Evolutionary conservation across 2,329 filamentous ascomycete genomes (phyloP).

Genomic region (Alternaria brassicae): DNA sequence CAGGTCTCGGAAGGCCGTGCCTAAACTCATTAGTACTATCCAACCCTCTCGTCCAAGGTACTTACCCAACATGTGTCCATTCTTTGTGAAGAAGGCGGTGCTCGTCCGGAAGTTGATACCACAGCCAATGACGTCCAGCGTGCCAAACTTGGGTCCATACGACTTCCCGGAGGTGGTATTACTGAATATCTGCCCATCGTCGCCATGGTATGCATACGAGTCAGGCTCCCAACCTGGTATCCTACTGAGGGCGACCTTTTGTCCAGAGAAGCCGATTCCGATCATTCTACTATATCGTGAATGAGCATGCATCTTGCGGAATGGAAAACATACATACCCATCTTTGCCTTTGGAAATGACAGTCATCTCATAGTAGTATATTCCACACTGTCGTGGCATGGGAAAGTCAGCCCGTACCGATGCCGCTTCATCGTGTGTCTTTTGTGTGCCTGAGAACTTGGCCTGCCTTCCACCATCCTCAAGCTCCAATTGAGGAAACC

Average conservation of each 20-base stretch:
- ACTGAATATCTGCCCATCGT: conserved; percentile 69
- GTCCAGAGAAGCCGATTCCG: conserved; percentile 67
- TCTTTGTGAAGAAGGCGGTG: conserved; percentile 70
- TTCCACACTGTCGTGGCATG: conserved; percentile 88
- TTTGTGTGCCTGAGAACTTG: conserved; percentile 62
- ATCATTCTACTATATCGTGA: conserved; percentile 50
- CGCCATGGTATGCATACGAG: conserved; percentile 71
- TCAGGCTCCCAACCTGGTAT: conserved; percentile 71
- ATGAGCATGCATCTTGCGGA: conserved; percentile 26
- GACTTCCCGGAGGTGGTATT: conserved; percentile 63
- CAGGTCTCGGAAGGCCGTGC: conserved; percentile 73
- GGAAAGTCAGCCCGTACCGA: conserved; percentile 82
- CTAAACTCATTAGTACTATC: conserved; percentile 53
- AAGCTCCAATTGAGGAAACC: conserved; percentile 75
- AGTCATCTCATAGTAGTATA: conserved; percentile 89
- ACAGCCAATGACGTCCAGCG: conserved; percentile 68
- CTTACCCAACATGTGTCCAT: conserved; percentile 65
- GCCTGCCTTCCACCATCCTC: conserved; percentile 76
- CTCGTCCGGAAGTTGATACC: conserved; percentile 69
- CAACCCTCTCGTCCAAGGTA: neutral
- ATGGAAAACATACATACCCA: conserved; percentile 60
- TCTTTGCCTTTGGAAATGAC: conserved; percentile 72
- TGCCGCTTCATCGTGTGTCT: conserved; percentile 75
- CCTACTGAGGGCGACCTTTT: conserved; percentile 65
- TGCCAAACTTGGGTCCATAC: conserved; percentile 67